Conservation (phyloP, 352 stramenopile genomes). For the Pythium utonaiense region DNA sequence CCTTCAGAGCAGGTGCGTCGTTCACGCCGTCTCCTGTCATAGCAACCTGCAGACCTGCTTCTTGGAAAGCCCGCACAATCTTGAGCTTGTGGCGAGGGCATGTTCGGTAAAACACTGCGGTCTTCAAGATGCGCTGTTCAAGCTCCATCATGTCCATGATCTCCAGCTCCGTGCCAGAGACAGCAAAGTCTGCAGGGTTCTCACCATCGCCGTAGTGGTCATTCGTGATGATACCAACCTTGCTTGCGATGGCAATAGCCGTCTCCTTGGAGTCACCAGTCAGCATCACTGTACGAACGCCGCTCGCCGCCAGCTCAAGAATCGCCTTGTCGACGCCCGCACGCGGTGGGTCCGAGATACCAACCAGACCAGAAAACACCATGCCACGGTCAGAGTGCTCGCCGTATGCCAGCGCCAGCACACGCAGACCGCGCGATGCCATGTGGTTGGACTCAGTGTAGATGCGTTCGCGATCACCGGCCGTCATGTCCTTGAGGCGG, state of each 20-base stretch:
- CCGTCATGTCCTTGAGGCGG: constrained; percentile 58
- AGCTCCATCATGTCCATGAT: constrained; percentile 83
- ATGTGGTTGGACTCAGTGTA: constrained; percentile 59
- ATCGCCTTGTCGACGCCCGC: constrained; percentile 66
- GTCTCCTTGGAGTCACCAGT: constrained; percentile 96
- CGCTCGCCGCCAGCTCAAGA: constrained; percentile 43
- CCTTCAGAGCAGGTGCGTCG: constrained; percentile 97
- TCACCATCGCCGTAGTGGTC: constrained; percentile 43
- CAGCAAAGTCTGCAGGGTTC: constrained; percentile 42
- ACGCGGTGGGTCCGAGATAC: constrained; percentile 86
- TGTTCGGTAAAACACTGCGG: constrained; percentile 95
- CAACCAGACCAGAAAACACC: constrained; percentile 92
- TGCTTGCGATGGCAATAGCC: constrained; percentile 91
- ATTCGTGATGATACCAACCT: constrained; percentile 90
- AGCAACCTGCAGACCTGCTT: constrained; percentile 83
- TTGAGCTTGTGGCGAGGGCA: constrained; percentile 94
- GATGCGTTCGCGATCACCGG: constrained; percentile 61
- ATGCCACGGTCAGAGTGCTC: constrained; percentile 78
- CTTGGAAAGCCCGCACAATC: constrained; percentile 93
- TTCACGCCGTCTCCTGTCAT: constrained; percentile 99
- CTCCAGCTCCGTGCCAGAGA: constrained; percentile 89
- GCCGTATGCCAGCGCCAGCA: constrained; percentile 89
- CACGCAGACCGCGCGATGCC: constrained; percentile 73
- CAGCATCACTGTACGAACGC: constrained; percentile 88
- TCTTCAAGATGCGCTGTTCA: constrained; percentile 82